phyloP scores from a whole-genome alignment of 345 rosid genomes.

The Lumnitzera racemosa region DNA sequence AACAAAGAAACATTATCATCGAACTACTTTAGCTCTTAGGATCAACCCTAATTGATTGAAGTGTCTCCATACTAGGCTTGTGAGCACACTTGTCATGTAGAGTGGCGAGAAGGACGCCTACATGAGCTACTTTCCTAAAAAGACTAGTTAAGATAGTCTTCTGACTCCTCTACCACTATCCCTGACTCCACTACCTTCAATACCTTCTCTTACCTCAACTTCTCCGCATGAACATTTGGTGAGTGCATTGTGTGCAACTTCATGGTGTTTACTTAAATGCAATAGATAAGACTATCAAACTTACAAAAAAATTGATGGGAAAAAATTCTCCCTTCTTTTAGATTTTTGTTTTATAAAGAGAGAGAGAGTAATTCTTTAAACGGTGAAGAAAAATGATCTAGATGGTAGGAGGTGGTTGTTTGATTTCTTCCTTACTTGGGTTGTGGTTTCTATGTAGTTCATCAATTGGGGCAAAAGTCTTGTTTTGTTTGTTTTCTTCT shows the following conservation, averaged over 20 bases:
- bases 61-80: conserved; percentile 32
- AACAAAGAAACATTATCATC: no score
- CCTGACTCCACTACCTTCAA: conserved; percentile 65
- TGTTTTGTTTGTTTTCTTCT: no score
- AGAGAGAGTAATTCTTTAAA: no score
- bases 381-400: no score
- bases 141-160: conserved; percentile 31
- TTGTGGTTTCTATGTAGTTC: no score
- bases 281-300: conserved; percentile 38
- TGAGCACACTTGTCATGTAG: conserved; percentile 20
- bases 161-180: conserved; percentile 45
- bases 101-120: conserved; percentile 5
- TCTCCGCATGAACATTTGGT: conserved; percentile 53
- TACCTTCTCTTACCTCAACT: conserved; percentile 54
- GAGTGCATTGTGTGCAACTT: conserved; percentile 45
- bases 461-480: no score
- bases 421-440: no score
- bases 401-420: no score
- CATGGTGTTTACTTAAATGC: conserved; percentile 53
- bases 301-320: conserved; percentile 39
- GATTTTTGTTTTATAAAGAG: background rate
- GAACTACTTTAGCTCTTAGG: conserved; percentile 12
- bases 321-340: conserved; percentile 24
- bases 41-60: conserved; percentile 47
- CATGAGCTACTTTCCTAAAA: conserved; percentile 67